phyloP scores from a whole-genome alignment of 1,284 basidiomycete species.

The Cutaneotrichosporon cavernicola region DNA sequence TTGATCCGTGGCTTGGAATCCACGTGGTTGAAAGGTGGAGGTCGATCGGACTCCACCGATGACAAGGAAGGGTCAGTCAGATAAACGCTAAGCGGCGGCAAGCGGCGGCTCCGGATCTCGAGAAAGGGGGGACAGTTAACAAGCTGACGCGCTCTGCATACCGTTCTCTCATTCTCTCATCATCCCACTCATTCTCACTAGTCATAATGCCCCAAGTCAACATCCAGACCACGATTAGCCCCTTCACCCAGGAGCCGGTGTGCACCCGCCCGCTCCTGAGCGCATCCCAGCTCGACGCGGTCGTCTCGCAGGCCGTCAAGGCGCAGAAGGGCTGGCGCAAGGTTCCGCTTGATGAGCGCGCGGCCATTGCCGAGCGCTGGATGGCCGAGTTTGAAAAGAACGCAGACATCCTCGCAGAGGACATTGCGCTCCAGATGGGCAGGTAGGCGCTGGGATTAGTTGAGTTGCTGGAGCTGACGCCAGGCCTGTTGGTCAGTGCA shows the following conservation, averaged over 20 bases:
- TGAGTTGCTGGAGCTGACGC: background rate
- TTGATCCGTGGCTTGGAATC: background rate
- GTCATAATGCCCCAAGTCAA: slow-evolving; percentile 35
- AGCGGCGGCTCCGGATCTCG: background rate
- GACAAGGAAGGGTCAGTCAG: background rate
- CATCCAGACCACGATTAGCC: slow-evolving; percentile 58
- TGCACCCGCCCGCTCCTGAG: slow-evolving; percentile 53
- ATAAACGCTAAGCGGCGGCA: slow-evolving; percentile 10
- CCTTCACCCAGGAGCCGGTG: slow-evolving; percentile 55
- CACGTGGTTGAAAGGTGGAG: background rate
- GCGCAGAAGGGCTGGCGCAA: slow-evolving; percentile 74
- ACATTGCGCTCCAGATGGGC: slow-evolving; percentile 77
- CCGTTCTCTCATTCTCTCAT: background rate
- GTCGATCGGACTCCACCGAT: background rate
- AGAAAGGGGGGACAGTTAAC: background rate
- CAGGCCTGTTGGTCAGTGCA: slow-evolving; percentile 72
- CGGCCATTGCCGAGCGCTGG: slow-evolving; percentile 71
- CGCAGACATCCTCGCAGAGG: slow-evolving; percentile 67
- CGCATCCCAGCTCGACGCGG: slow-evolving; percentile 59
- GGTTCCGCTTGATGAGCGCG: slow-evolving; percentile 66
- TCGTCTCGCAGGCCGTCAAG: slow-evolving; percentile 61
- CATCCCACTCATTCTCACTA: slow-evolving; percentile 1
- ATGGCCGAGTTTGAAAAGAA: slow-evolving; percentile 73
- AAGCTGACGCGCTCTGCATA: background rate
- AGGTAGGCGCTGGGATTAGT: slow-evolving; percentile 53